These are phyloP conservation scores for Bremia lactucae DNA, from an alignment of 352 stramenopile species.

Conservation along the genomic window DNA sequence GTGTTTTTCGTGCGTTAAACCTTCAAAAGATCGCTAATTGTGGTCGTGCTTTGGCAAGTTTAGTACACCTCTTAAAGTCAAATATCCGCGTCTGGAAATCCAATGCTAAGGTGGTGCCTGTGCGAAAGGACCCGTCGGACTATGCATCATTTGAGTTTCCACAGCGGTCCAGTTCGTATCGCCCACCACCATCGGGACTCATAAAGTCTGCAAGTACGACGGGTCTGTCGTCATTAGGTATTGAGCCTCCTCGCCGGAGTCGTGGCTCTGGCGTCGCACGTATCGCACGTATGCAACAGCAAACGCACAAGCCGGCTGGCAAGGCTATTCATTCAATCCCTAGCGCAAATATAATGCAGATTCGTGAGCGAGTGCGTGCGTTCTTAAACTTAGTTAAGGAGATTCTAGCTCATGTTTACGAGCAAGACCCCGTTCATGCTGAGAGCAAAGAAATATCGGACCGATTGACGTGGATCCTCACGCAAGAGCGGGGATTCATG, in stretches of 20 bases:
- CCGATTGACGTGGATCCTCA: constrained; percentile 93
- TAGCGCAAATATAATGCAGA: constrained; percentile 77
- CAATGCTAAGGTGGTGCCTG: constrained; percentile 70
- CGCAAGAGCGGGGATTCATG: constrained; percentile 96
- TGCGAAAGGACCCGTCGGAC: constrained; percentile 73
- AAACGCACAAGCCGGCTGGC: constrained; percentile 51
- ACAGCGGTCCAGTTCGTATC: constrained; percentile 35
- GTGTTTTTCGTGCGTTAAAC: constrained; percentile 71
- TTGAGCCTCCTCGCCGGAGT: constrained; percentile 63
- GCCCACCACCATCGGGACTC: constrained; percentile 33
- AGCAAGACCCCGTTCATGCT: constrained; percentile 62
- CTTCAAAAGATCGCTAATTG: constrained; percentile 57
- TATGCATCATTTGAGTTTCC: constrained; percentile 81
- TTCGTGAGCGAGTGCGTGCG: constrained; percentile 90
- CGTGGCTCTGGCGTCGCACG: constrained; percentile 70
- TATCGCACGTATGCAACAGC: constrained; percentile 73
- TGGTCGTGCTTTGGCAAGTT: constrained; percentile 52
- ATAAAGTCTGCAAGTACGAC: constrained; percentile 87
- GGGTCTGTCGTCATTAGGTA: constrained; percentile 60
- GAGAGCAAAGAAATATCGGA: constrained; percentile 90
- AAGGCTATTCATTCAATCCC: constrained; percentile 69
- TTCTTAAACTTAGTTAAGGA: constrained; percentile 91
- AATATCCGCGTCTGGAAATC: constrained; percentile 68
- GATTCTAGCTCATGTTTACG: constrained; percentile 64
- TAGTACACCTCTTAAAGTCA: constrained; percentile 56